Conservation (phyloP, 345 rosid species). For the Bruguiera sexangula region DNA sequence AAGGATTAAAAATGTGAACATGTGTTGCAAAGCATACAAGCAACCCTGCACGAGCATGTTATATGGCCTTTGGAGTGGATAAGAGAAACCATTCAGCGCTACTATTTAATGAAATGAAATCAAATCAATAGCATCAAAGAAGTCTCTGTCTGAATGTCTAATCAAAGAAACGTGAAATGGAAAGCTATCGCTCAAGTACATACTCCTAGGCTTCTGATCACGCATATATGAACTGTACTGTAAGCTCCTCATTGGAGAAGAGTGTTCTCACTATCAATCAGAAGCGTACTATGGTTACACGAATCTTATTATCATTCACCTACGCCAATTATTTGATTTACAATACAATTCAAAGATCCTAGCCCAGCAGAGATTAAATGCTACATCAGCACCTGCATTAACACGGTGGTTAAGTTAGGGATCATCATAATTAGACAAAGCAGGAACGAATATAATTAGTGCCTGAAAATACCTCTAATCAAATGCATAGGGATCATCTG, state of each 20-base stretch:
- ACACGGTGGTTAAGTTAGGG: neutral
- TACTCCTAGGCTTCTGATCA: neutral
- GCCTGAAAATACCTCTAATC: constrained; percentile 40
- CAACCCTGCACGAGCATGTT: too few species aligned
- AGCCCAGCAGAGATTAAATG: neutral
- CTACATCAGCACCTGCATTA: constrained; percentile 1
- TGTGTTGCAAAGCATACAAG: too few species aligned
- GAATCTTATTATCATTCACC: neutral
- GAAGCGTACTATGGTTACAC: neutral
- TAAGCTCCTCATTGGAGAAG: neutral
- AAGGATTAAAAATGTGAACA: too few species aligned
- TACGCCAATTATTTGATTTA: neutral
- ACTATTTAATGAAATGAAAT: too few species aligned
- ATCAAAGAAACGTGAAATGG: too few species aligned
- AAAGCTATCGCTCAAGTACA: too few species aligned
- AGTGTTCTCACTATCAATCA: neutral
- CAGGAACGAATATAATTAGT: neutral
- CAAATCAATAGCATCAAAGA: too few species aligned
- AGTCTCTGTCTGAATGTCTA: too few species aligned
- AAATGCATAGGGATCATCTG: constrained; percentile 94
- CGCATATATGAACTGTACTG: neutral
- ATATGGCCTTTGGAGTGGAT: too few species aligned
- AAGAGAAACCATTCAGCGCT: too few species aligned
- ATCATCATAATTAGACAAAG: neutral
- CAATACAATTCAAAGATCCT: neutral